Base-by-base conservation (phyloP, 2,329 filamentous ascomycete species). In the Neurospora crassa region DNA sequence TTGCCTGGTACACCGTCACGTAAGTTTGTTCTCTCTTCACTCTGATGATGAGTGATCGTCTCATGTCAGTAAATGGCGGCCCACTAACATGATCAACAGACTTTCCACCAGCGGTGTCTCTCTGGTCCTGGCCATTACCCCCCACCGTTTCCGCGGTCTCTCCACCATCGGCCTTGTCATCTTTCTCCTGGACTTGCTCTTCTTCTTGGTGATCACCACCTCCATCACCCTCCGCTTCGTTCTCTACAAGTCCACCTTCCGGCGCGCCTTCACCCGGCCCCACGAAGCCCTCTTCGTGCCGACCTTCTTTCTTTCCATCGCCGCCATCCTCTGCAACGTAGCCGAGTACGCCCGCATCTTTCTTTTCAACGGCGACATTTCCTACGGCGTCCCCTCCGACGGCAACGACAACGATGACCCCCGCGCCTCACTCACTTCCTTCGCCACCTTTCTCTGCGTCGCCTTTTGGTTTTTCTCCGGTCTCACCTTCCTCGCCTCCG, bases 381-480 rank as follows among this genome's bases (percentile, higher is more conserved):
- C 14, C 8, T 63, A 63, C 14, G 8, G 37, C 3, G 12, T 10
- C n/a, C 10, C 5, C n/a, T 12, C n/a, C 3, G 37, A 10, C 18
- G 20, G n/a, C n/a, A n/a, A 12, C 0, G 47, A 59, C 24, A 12
- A 59, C 20, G 6, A 14, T 6, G 3, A n/a, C 20, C 41, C 24
- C 40, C 1, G 7, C 24, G n/a, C 34, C 24, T 29, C 20, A 14
- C n/a, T 40, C 0, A 74, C 80, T 0, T 86, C 86, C 82, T 83
- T 91, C 5, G 78, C 85, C 3, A 81, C 81, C 40, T 83, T 83
- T 6, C 80, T 90, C 16, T 81, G 85, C 69, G 82, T 88, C 1
- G 79, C 85, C 14, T 92, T 90, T 78, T 92, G 89, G 88, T 78
- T 85, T 8, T 92, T 91, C 77, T 83, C 84, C 45, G 83, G 79